Conservation (phyloP, 306 rosid species). For the Gleditsia sinensis region DNA sequence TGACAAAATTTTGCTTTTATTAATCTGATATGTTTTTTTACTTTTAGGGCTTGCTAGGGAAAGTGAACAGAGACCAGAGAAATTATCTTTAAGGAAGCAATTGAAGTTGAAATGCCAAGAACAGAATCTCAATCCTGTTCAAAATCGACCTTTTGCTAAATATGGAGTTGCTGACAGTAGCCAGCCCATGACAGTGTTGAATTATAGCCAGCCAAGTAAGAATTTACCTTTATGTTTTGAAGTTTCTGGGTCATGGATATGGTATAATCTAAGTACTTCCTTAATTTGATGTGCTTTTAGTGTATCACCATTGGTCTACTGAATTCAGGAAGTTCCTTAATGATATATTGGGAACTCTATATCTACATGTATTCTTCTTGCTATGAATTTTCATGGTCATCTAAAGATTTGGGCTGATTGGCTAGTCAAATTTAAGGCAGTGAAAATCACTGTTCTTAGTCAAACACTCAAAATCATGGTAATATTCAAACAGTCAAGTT, state of each 20-base stretch:
- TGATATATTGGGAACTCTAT: background rate
- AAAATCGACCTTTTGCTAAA: slow-evolving; percentile 51
- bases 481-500: slow-evolving; percentile 12
- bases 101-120: slow-evolving; percentile 95
- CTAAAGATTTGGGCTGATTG: slow-evolving; percentile 24
- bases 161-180: slow-evolving; percentile 58
- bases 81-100: slow-evolving; percentile 87
- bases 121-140: slow-evolving; percentile 61
- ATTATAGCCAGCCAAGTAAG: slow-evolving; percentile 68
- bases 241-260: slow-evolving; percentile 24
- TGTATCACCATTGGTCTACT: slow-evolving; percentile 17
- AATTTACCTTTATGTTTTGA: background rate
- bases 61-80: slow-evolving; percentile 77
- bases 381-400: slow-evolving; percentile 2
- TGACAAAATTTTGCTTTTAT: slow-evolving; percentile 24
- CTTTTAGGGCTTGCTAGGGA: slow-evolving; percentile 75
- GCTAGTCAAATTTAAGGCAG: slow-evolving; percentile 24
- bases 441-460: slow-evolving; percentile 8
- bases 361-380: background rate
- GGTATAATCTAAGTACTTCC: background rate
- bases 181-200: slow-evolving; percentile 47
- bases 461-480: slow-evolving; percentile 31
- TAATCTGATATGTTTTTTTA: slow-evolving; percentile 36
- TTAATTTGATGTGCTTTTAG: background rate
- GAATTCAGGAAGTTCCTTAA: slow-evolving; percentile 28